Conservation (phyloP, 2,329 filamentous ascomycete genomes). For the Ceratocystis destructans region DNA sequence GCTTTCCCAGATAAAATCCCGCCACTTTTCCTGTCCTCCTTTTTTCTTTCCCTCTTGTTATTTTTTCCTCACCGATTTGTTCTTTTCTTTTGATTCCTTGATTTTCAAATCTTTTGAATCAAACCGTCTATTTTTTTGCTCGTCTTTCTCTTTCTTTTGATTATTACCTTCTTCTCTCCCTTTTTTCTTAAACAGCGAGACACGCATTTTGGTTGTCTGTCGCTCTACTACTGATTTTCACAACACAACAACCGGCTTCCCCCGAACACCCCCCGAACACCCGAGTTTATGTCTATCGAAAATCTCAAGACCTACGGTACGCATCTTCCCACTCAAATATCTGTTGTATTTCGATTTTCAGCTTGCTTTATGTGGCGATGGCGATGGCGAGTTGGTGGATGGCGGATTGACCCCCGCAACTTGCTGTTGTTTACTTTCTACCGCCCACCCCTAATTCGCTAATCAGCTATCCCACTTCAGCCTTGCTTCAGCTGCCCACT, state of each 20-base stretch:
- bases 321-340: conserved; percentile 24
- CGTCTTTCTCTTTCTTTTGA: background rate
- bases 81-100: conserved; percentile 19
- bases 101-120: conserved; percentile 19
- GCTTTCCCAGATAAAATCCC: conserved; percentile 12
- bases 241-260: conserved; percentile 38
- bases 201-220: conserved; percentile 36
- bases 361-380: background rate
- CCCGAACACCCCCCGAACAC: conserved; percentile 46
- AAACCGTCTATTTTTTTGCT: conserved; percentile 6
- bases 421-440: background rate
- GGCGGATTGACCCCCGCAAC: background rate
- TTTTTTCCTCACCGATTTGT: conserved; percentile 22
- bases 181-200: conserved; percentile 31
- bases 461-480: background rate
- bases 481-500: background rate
- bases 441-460: conserved; percentile 10
- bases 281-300: conserved; percentile 98
- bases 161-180: background rate
- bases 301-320: conserved; percentile 92
- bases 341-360: too few relatives aligned
- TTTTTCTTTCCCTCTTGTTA: conserved; percentile 20
- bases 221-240: conserved; percentile 31
- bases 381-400: background rate
- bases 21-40: conserved; percentile 9